Conservation (phyloP, 768 basidiomycete genomes). For the Leccinum disarticulatum region DNA sequence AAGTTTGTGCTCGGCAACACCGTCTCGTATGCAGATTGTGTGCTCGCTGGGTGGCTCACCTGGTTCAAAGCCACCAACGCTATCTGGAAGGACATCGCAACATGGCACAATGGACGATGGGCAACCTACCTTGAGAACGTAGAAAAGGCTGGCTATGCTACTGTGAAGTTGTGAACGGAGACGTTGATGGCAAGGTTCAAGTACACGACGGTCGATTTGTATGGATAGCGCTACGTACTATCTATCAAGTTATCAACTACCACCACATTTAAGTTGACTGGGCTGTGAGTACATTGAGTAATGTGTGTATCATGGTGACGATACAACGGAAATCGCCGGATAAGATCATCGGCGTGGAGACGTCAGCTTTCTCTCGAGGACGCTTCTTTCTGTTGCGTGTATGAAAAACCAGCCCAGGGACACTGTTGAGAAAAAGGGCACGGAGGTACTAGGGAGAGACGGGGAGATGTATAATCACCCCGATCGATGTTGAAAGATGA, state of each 20-base stretch:
- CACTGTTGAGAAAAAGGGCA: slow-evolving; percentile 5
- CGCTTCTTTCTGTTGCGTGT: background rate
- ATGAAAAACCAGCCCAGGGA: background rate
- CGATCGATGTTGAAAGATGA: too few relatives aligned
- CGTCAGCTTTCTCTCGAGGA: background rate
- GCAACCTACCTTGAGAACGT: too few relatives aligned
- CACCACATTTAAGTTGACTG: background rate
- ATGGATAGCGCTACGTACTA: too few relatives aligned
- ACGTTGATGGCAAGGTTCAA: too few relatives aligned
- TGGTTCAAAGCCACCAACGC: too few relatives aligned
- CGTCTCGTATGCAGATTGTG: background rate
- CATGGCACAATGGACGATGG: too few relatives aligned
- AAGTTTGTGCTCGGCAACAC: slow-evolving; percentile 37
- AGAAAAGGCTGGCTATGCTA: too few relatives aligned
- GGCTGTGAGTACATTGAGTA: background rate
- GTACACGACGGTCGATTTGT: too few relatives aligned
- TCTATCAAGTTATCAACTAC: too few relatives aligned
- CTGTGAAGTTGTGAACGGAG: too few relatives aligned
- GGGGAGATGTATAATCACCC: background rate
- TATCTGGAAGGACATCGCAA: too few relatives aligned
- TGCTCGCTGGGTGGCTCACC: slow-evolving; percentile 27
- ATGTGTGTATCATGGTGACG: too few relatives aligned
- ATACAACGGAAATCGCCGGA: background rate
- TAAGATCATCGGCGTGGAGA: background rate
- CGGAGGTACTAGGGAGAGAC: background rate